phyloP scores from a whole-genome alignment of 1,284 basidiomycete genomes.

The Caloboletus firmus region DNA sequence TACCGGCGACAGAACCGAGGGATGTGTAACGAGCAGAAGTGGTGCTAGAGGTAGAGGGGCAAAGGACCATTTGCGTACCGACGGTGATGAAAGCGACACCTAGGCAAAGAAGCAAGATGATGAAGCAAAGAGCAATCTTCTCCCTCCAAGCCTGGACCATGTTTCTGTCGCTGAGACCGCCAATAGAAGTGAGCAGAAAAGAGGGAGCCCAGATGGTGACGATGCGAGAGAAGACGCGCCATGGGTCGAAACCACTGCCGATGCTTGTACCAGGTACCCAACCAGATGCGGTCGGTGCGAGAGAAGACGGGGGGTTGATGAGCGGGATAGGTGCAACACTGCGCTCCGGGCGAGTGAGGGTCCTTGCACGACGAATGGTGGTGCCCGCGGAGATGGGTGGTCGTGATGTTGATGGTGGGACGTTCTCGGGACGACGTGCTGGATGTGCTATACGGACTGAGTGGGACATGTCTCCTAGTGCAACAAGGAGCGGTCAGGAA shows the following conservation, averaged over 20 bases:
- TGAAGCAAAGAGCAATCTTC: conserved; percentile 91
- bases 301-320: conserved; percentile 69
- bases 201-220: conserved; percentile 93
- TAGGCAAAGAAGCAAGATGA: conserved; percentile 78
- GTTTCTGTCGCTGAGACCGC: conserved; percentile 79
- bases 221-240: conserved; percentile 79
- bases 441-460: conserved; percentile 53
- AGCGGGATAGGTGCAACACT: conserved; percentile 91
- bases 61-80: conserved; percentile 90
- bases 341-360: conserved; percentile 93
- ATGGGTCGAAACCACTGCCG: conserved; percentile 62
- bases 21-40: conserved; percentile 69
- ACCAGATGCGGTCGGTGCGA: conserved; percentile 40
- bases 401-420: conserved; percentile 62
- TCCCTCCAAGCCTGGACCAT: conserved; percentile 95
- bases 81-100: conserved; percentile 92
- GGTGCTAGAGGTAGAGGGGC: conserved; percentile 64
- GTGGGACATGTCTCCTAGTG: conserved; percentile 39
- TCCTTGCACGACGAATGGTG: conserved; percentile 84
- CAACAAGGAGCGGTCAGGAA: background rate
- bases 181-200: conserved; percentile 69
- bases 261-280: conserved; percentile 30
- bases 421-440: conserved; percentile 44
- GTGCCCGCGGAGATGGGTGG: conserved; percentile 53
- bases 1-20: conserved; percentile 56